A percentile compares a stretch with the other conserved stretches of the same genome.
Conservation (phyloP, 2,329 filamentous ascomycete genomes). For the Ophiostoma perfectum region DNA sequence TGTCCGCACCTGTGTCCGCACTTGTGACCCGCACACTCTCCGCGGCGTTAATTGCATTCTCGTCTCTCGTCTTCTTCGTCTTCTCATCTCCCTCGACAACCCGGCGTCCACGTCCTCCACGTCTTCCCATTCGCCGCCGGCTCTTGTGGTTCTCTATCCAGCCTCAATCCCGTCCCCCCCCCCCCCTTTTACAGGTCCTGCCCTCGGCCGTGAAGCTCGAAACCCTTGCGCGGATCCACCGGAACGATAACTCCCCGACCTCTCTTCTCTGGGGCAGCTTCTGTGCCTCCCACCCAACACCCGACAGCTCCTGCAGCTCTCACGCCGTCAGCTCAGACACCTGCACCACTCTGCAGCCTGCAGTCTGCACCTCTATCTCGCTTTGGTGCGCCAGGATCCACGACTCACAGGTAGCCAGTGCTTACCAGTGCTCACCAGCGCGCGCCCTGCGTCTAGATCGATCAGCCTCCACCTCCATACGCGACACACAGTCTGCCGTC, state of each 20-base stretch:
- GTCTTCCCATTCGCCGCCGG: constrained; percentile 2
- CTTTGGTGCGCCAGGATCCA: neutral
- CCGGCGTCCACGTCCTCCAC: neutral
- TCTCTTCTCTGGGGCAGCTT: too few species aligned
- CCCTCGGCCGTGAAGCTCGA: neutral
- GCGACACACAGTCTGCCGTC: constrained; percentile 4
- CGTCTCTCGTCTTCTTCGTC: neutral
- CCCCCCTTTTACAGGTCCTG: neutral
- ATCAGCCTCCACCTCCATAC: neutral
- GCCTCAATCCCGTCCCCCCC: neutral
- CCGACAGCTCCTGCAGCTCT: neutral
- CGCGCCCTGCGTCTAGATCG: neutral
- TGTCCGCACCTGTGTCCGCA: neutral
- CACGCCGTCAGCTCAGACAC: neutral
- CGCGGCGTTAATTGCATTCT: neutral
- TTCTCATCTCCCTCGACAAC: neutral
- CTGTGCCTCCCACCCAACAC: neutral
- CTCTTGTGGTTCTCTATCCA: neutral
- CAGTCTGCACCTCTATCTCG: neutral
- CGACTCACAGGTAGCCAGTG: neutral
- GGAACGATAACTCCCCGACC: constrained; percentile 7
- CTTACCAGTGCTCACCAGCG: neutral
- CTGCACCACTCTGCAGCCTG: neutral
- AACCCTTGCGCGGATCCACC: constrained; percentile 5
- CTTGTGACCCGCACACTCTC: neutral